Conservation (phyloP, 176 grass and related monocot genomes). For the Neostapfia colusana region DNA sequence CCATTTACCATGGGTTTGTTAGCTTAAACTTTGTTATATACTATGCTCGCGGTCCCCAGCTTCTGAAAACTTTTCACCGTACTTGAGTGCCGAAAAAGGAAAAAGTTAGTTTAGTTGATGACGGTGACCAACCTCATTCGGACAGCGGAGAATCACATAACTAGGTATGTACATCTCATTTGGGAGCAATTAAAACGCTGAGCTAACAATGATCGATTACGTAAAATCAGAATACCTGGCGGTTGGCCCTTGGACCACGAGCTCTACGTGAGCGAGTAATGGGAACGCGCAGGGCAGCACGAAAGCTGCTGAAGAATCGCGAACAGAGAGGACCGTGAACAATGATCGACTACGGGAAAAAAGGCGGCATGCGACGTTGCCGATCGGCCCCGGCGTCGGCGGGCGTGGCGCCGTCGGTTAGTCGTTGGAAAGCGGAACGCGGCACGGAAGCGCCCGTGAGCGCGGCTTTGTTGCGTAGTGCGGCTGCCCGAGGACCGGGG, state of each 20-base stretch:
- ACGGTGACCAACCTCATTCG: neutral
- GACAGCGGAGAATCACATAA: too few relatives aligned
- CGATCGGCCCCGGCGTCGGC: neutral
- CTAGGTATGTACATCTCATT: too few relatives aligned
- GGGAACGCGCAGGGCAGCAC: neutral
- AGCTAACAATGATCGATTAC: neutral
- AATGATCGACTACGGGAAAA: neutral
- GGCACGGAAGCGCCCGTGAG: neutral
- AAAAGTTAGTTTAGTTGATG: neutral
- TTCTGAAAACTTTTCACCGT: neutral
- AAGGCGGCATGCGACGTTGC: neutral
- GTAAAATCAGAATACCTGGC: neutral
- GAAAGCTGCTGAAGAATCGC: neutral
- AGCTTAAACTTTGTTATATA: too few relatives aligned
- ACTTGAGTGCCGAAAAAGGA: neutral
- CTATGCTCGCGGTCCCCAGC: too few relatives aligned
- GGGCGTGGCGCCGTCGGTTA: neutral
- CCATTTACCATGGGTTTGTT: too few relatives aligned
- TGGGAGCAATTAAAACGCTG: neutral
- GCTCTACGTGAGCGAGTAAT: neutral
- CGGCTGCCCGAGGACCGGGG: neutral
- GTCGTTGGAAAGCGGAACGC: neutral
- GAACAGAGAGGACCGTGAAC: neutral
- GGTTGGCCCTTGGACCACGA: neutral
- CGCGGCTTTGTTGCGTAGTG: slow-evolving; percentile 33